phyloP scores from a whole-genome alignment of 768 basidiomycete species.

The Boletus fagicola region DNA sequence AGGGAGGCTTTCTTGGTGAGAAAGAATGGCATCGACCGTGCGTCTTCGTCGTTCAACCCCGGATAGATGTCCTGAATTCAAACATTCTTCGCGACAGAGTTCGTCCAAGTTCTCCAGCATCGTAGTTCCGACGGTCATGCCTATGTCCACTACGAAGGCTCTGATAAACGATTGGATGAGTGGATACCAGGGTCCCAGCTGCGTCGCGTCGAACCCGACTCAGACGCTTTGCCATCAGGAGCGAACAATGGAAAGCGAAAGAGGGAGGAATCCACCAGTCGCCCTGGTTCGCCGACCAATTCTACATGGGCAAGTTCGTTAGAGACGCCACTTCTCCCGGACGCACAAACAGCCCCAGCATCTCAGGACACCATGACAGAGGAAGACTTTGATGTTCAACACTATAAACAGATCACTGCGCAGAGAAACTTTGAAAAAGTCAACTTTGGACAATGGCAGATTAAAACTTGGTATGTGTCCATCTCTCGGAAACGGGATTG shows the following conservation, averaged over 20 bases:
- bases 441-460: conserved; percentile 80
- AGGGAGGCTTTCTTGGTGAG: conserved; percentile 26
- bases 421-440: conserved; percentile 86
- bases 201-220: conserved; percentile 27
- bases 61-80: conserved; percentile 13
- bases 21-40: conserved; percentile 37
- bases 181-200: conserved; percentile 57
- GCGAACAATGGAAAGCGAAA: conserved; percentile 36
- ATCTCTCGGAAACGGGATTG: background rate
- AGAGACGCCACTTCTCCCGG: conserved; percentile 8
- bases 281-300: conserved; percentile 16
- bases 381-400: conserved; percentile 68
- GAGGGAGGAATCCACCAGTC: conserved; percentile 18
- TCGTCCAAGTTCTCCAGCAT: conserved; percentile 53
- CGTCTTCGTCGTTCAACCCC: conserved; percentile 24
- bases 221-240: conserved; percentile 15
- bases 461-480: conserved; percentile 77
- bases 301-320: conserved; percentile 28
- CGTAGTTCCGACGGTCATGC: conserved; percentile 44
- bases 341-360: conserved; percentile 13
- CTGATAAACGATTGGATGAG: conserved; percentile 73
- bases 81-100: conserved; percentile 30
- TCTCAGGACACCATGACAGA: conserved; percentile 50
- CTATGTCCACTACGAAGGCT: conserved; percentile 71
- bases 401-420: conserved; percentile 63